Evolutionary conservation across 176 grass and related monocot species (phyloP), one percentile per base, ranked within the genome.

Genomic region (Bonia amplexicaulis): DNA sequence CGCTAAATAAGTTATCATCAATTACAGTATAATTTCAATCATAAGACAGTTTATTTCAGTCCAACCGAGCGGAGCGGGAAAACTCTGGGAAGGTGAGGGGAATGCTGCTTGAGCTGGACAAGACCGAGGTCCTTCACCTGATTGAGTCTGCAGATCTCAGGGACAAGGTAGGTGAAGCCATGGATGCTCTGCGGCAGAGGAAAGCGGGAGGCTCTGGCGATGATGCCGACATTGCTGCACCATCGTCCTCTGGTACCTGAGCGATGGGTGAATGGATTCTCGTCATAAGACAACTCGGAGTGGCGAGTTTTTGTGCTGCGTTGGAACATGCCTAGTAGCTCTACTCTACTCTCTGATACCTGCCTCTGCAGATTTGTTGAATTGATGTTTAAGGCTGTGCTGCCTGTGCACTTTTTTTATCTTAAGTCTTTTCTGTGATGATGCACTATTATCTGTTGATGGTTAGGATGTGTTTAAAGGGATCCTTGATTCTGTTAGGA

Each of bases 31-130:
- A 37, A 37, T 37, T 37, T 37, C 4, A 5, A 5, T 37, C 33
- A 33, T 33, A 33, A 33, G 0, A 0, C 3, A 33, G 0, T 4
- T 3, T 3, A 35, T 35, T 35, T 4, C 2, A 35, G 33, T 35
- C 3, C 2, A 35, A 35, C 33, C 33, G 31, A 31, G 2, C 2
- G 31, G 0, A 89, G 29, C 69, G 1, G 26, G 69, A 62, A 6
- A 44, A 89, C 1, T 71, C 89, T 53, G 53, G 16, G 27, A 89
- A 91, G 78, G 83, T 91, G 40, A 94, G 86, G 2, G 89, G 89
- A 12, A 94, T 94, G 92, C 62, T 91, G n/a, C 76, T 91, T 1
- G 92, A 94, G 73, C 88, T 94, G 86, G 82, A 81, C 69, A 84
- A 88, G 76, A 77, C 55, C 4, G 89, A 89, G 35, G 80, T 91